phyloP scores from a whole-genome alignment of 176 grass and related monocot species.

The Avena insularis region DNA sequence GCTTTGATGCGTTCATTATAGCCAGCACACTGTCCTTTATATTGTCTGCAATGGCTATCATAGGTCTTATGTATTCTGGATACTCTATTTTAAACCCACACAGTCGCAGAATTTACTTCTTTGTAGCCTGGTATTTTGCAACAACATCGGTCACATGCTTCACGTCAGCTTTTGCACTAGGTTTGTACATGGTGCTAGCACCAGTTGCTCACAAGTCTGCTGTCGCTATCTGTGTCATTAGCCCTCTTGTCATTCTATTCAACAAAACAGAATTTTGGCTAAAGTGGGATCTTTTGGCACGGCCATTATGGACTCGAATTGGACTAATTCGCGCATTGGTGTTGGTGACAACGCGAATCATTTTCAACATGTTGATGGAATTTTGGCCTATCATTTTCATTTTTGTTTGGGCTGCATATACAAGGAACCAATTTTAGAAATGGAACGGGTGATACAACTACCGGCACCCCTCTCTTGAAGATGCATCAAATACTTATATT shows the following conservation, averaged over 20 bases:
- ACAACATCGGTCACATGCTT: neutral
- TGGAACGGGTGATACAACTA: neutral
- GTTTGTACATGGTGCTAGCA: slow-evolving; percentile 18
- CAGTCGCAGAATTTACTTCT: neutral
- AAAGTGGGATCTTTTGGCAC: slow-evolving; percentile 8
- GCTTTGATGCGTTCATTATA: slow-evolving; percentile 2
- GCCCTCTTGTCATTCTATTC: neutral
- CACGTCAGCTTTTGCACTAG: neutral
- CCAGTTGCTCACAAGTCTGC: neutral
- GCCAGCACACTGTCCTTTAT: slow-evolving; percentile 1
- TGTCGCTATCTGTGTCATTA: neutral
- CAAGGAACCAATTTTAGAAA: neutral
- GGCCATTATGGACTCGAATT: neutral
- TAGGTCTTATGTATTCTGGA: slow-evolving; percentile 10
- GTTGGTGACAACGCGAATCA: neutral
- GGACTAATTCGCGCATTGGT: neutral
- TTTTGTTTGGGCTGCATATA: slow-evolving; percentile 8
- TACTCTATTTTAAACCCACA: neutral
- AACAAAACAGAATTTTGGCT: neutral
- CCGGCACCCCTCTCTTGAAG: neutral
- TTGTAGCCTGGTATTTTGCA: neutral
- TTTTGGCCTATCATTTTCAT: neutral
- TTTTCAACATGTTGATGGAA: slow-evolving; percentile 3
- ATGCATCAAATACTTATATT: neutral
- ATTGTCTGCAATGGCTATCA: neutral